Base-by-base conservation (phyloP, 2,329 filamentous ascomycete species). In the Calonectria pseudoturangicola region DNA sequence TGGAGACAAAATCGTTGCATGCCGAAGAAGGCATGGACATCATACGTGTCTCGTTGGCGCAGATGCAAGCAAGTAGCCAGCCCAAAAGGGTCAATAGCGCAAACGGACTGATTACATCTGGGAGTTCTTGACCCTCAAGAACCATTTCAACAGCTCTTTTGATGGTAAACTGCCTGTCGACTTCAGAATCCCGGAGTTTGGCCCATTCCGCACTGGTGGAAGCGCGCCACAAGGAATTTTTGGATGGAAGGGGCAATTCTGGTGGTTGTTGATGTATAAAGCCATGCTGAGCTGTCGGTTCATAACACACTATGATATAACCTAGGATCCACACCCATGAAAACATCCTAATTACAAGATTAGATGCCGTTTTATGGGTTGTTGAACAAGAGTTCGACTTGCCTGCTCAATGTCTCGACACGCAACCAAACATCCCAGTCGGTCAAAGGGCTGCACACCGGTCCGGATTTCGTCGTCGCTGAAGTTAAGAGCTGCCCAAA, bases 211-310 rank as follows among this genome's bases (percentile, higher is more conserved):
- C 15, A 9, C n/a, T 56, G 18, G 41, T 43, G 30, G 28, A 36
- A 56, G 51, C 51, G 2, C 30, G 9, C 51, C 51, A 56, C 30
- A 56, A 1, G 2, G 51, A 36, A 25, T 39, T 18, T 15, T 39
- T 56, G 18, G 51, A 56, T 13, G 51, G 51, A 25, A 56, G 30
- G 36, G 51, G 51, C n/a, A 56, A n/a, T 8, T 56, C 51, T 36
- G 51, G 51, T 3, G n/a, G 18, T 25, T 56, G 18, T 39, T 56
- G 18, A 8, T 4, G 28, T 4, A 36, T n/a, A 16, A 33, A 33
- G 30, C 41, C 16, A 18, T 2, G 12, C 28, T 21, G 12, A 33
- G 51, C 51, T 21, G 18, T 33, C 36, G 51, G 30, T 36, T 56
- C 51, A 28, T 36, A 56, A n/a, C 51, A 56, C 2, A 16, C 21